phyloP scores from a whole-genome alignment of 73 alveolate species.

The Tetrahymena borealis region DNA sequence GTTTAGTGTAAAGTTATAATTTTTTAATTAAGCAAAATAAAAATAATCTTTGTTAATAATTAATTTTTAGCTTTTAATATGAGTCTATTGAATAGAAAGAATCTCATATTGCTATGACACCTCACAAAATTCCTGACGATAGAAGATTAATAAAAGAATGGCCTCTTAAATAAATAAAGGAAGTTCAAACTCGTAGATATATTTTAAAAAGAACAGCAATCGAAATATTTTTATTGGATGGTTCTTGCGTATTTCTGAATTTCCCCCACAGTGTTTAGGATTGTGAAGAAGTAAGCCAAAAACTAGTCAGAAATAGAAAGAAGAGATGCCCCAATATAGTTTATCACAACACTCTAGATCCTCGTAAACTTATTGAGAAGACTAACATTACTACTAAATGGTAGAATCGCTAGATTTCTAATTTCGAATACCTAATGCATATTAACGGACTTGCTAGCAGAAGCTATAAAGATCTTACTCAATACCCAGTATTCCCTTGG shows the following conservation, averaged over 20 bases:
- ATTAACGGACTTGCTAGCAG: constrained; percentile 54
- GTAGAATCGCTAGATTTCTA: constrained; percentile 37
- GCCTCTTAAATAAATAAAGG: constrained; percentile 30
- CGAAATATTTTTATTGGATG: constrained; percentile 37
- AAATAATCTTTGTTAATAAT: neutral
- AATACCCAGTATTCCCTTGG: constrained; percentile 86
- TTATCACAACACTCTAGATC: constrained; percentile 4
- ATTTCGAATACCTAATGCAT: constrained; percentile 64
- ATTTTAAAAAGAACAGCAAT: constrained; percentile 44
- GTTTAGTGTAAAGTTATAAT: neutral
- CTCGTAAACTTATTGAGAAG: constrained; percentile 5
- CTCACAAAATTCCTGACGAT: constrained; percentile 33
- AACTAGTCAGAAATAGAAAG: constrained; percentile 6
- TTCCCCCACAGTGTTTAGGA: constrained; percentile 11
- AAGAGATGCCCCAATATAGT: neutral
- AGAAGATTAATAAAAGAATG: constrained; percentile 15
- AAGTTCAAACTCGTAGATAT: constrained; percentile 33
- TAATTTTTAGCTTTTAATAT: constrained; percentile 1
- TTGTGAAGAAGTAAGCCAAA: constrained; percentile 12
- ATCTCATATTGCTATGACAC: constrained; percentile 20
- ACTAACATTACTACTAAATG: constrained; percentile 10
- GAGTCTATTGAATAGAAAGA: constrained; percentile 35
- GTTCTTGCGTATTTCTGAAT: constrained; percentile 32
- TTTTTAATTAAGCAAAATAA: too few species aligned
- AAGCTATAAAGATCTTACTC: constrained; percentile 59